A percentile compares a stretch with the other conserved stretches of the same genome.
These are phyloP conservation scores for Solanum pennellii DNA, from an alignment of 257 asterid genomes.

Conservation along the genomic window DNA sequence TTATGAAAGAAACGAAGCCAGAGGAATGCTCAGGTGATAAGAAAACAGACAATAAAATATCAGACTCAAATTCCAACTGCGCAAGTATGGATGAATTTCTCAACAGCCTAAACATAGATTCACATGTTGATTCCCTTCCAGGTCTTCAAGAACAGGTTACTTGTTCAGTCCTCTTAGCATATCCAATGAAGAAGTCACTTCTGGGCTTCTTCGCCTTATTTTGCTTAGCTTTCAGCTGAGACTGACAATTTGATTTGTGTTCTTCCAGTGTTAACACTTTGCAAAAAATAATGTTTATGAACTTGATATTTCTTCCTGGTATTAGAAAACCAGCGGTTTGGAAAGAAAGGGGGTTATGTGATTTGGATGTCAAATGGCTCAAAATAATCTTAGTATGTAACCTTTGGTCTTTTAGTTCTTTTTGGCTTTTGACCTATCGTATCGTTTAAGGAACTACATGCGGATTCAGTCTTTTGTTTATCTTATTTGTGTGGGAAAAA, in stretches of 20 bases:
- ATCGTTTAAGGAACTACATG: neutral
- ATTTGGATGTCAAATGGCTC: neutral
- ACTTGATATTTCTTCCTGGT: neutral
- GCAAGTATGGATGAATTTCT: conserved; percentile 42
- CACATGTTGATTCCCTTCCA: conserved; percentile 67
- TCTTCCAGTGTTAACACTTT: neutral
- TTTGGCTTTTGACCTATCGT: neutral
- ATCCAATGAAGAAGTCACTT: neutral
- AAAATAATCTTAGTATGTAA: neutral
- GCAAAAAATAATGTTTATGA: neutral
- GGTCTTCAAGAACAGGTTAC: conserved; percentile 84
- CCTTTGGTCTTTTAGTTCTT: neutral
- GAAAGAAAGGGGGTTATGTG: neutral
- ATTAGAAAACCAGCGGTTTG: neutral
- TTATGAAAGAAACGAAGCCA: conserved; percentile 26
- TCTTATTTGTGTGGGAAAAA: neutral
- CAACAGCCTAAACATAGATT: conserved; percentile 30
- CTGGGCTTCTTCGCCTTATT: neutral
- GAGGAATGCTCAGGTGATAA: conserved; percentile 31
- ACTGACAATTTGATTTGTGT: neutral
- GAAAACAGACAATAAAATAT: conserved; percentile 6
- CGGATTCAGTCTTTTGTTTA: neutral
- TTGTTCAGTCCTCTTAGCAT: neutral
- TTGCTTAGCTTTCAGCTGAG: neutral
- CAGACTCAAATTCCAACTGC: conserved; percentile 28